Evolutionary conservation across 345 rosid species (phyloP), one percentile per base, ranked within the genome.

Genomic region (Raphanus sativus): DNA sequence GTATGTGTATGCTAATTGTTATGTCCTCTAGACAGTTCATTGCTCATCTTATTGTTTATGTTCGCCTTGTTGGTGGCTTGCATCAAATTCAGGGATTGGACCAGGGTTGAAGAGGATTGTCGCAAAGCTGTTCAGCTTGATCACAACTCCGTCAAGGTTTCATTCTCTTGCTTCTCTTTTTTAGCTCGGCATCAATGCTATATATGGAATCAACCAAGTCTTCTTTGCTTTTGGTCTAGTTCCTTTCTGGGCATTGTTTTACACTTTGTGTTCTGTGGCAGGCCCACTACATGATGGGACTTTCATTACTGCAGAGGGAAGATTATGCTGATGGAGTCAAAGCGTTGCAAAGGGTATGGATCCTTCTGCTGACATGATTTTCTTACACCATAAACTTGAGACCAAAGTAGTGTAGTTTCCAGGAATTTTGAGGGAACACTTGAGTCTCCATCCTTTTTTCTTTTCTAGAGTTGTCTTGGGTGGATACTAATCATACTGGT

Each of bases 251-350:
- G 42, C 15, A 24, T n/a, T 56, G 8, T 10, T n/a, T 36, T 79
- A 8, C 17, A 10, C 13, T 59, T 29, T 70, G 73, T 70, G 70
- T 48, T 61, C 26, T 78, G 29, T 84, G 73, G 65, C 83, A 94
- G 98, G 97, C 86, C 62, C 92, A 89, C 77, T 90, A 92, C 82
- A 87, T 89, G 94, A 73, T 92, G 72, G 98, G 98, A 77, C 93
- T 86, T 67, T 89, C 97, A 17, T 86, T 90, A 77, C 84, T 92
- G 48, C 80, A 87, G 81, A 88, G 56, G 75, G 38, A 74, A 45
- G 83, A 87, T 67, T 86, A 83, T 75, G 21, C 83, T 15, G 85
- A 77, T 54, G 98, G 97, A 62, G 84, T 86, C 69, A 90, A 82
- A 77, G 87, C 85, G 77, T 80, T 94, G 84, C 88, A 86, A 81